Conservation (phyloP, 1,139 yeast genomes). For the Pichia inconspicua region DNA sequence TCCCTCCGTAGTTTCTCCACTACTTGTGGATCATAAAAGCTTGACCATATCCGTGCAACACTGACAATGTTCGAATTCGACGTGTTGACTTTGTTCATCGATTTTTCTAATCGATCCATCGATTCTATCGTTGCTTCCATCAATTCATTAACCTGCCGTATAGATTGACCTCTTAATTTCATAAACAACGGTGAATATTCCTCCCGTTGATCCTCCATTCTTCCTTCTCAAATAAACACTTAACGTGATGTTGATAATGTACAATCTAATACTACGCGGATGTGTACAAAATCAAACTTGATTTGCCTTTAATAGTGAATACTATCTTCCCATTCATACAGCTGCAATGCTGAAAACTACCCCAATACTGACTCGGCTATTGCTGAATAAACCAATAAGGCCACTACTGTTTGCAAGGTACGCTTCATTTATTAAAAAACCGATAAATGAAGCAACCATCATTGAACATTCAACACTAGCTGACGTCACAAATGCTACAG, state of each 20-base stretch:
- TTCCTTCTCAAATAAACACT: no score
- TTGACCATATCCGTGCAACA: slow-evolving; percentile 18
- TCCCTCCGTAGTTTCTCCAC: slow-evolving; percentile 16
- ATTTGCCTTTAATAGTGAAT: not conserved
- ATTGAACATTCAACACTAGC: slow-evolving; percentile 28
- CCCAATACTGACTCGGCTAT: not conserved
- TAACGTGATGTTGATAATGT: no score
- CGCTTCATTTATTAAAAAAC: not conserved
- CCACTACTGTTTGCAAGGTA: not conserved
- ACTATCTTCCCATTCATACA: not conserved
- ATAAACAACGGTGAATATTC: slow-evolving; percentile 10
- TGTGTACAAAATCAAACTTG: not conserved
- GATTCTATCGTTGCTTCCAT: slow-evolving; percentile 9
- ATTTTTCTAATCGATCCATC: slow-evolving; percentile 11
- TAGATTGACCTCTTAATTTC: slow-evolving; percentile 11
- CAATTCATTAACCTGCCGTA: slow-evolving; percentile 7
- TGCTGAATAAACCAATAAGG: not conserved
- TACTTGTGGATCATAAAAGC: slow-evolving; percentile 24
- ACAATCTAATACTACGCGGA: not conserved
- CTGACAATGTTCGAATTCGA: slow-evolving; percentile 11
- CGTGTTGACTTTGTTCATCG: slow-evolving; percentile 9
- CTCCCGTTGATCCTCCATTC: not conserved
- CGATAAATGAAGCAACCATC: slow-evolving; percentile 17
- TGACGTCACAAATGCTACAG: slow-evolving; percentile 38
- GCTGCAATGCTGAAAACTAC: not conserved